phyloP scores from a whole-genome alignment of 257 asterid species.

The Jacaranda copaia region DNA sequence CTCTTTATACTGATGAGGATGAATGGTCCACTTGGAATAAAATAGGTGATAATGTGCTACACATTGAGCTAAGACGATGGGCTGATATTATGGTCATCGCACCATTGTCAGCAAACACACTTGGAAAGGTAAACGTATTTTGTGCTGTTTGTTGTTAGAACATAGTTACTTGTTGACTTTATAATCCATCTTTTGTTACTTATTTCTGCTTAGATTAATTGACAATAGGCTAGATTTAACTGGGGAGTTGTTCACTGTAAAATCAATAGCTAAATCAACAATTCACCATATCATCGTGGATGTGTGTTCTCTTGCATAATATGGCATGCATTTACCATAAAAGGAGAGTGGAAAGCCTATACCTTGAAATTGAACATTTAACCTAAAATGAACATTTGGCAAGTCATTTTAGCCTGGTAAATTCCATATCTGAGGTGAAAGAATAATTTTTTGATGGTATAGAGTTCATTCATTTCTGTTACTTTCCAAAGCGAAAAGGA shows the following conservation, averaged over 20 bases:
- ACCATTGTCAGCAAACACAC: slow-evolving; percentile 80
- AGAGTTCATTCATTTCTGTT: no score
- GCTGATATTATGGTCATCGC: slow-evolving; percentile 79
- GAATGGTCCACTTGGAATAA: slow-evolving; percentile 73
- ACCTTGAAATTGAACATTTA: background rate
- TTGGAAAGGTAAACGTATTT: slow-evolving; percentile 58
- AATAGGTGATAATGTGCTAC: slow-evolving; percentile 65
- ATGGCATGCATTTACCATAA: background rate
- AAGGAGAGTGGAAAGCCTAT: background rate
- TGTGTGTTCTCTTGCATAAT: background rate
- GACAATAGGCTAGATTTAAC: no score
- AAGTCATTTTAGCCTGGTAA: background rate
- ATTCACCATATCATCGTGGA: background rate
- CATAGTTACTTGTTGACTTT: background rate
- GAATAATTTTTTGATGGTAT: no score
- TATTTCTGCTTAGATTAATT: background rate
- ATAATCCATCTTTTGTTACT: background rate
- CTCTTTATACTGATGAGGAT: slow-evolving; percentile 65
- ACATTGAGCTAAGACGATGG: slow-evolving; percentile 73
- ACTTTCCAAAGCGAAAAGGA: no score
- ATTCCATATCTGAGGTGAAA: background rate
- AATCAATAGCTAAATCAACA: background rate
- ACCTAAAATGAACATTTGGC: background rate
- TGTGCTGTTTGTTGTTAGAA: background rate
- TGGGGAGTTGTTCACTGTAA: no score